These are phyloP conservation scores for Licmophora abbreviata DNA, from an alignment of 108 stramenopile genomes.

Conservation along the genomic window DNA sequence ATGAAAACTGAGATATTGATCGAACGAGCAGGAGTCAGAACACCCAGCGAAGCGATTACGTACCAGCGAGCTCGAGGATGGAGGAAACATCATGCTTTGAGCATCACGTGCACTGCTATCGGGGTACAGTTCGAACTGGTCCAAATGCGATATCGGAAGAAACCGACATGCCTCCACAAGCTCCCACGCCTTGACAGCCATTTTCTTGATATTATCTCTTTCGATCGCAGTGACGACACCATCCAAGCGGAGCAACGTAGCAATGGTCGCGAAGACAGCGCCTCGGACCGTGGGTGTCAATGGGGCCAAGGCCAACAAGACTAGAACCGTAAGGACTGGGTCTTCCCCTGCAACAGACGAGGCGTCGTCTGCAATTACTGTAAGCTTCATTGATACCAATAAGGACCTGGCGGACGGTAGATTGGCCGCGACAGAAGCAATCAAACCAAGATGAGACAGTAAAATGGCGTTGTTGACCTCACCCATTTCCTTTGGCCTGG, in stretches of 20 bases:
- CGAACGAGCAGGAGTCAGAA: not conserved
- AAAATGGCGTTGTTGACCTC: slow-evolving; percentile 29
- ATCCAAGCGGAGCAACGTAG: slow-evolving; percentile 42
- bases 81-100: slow-evolving; percentile 22
- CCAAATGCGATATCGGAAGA: slow-evolving; percentile 50
- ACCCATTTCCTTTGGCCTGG: slow-evolving; percentile 48
- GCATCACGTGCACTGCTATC: not conserved
- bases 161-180: slow-evolving; percentile 63
- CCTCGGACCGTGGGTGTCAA: slow-evolving; percentile 52
- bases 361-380: slow-evolving; percentile 12
- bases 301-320: slow-evolving; percentile 50
- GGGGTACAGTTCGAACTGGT: slow-evolving; percentile 29
- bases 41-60: not conserved
- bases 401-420: slow-evolving; percentile 29
- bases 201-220: slow-evolving; percentile 17
- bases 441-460: slow-evolving; percentile 38
- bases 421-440: slow-evolving; percentile 51
- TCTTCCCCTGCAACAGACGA: slow-evolving; percentile 26
- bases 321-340: slow-evolving; percentile 52
- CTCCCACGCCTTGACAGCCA: slow-evolving; percentile 58
- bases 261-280: slow-evolving; percentile 56
- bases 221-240: too few relatives aligned
- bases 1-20: slow-evolving; percentile 1
- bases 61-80: slow-evolving; percentile 29
- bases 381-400: slow-evolving; percentile 41